Base-by-base conservation (phyloP, 139 green algal genomes). In the Tetraselmis chui region DNA sequence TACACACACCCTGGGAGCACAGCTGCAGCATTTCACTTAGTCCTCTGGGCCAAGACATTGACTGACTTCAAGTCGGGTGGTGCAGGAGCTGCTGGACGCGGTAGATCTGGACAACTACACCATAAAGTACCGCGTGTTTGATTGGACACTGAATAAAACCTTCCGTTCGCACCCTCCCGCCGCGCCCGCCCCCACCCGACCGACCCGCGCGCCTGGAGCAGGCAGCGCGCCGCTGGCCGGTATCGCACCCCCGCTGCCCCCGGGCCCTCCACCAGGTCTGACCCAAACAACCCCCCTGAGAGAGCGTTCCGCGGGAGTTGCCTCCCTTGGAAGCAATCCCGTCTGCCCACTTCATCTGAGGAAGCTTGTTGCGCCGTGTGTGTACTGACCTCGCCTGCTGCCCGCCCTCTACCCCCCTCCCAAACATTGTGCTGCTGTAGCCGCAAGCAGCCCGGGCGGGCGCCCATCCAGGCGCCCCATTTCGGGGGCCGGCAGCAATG, bases 101-200 rank as follows among this genome's bases (percentile, higher is more conserved):
- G 32, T 84, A 26, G 74, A 84, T 23, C 31, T 24, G 25, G 81
- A 67, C 28, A 30, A 11, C 26, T 84, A 75, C 75, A 45, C 28
- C 24, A 79, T 84, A 2, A 75, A 74, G 75, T 84, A 84, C 81
- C 32, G 25, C 31, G 32, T 28, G 24, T 84, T 84, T 75, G 81
- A 84, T 25, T 84, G 81, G 81, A 30, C 30, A 24, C 81, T 84
- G 26, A 84, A 84, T 75, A 84, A 84, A 74, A 84, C 80, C 59
- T 78, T 29, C 75, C 75, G 45, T 18, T 25, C 45, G 45, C 45
- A 67, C 45, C 45, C 45, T 5, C 45, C 45, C 11, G 5, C 45
- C 45, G 45, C 45, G 45, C 45, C 45, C 45, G 45, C 11, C 45
- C 45, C 45, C 11, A 18, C 45, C 11, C 45, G 45, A 18, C 45